Conservation (phyloP, 2,329 filamentous ascomycete genomes). For the Apiospora sp. region DNA sequence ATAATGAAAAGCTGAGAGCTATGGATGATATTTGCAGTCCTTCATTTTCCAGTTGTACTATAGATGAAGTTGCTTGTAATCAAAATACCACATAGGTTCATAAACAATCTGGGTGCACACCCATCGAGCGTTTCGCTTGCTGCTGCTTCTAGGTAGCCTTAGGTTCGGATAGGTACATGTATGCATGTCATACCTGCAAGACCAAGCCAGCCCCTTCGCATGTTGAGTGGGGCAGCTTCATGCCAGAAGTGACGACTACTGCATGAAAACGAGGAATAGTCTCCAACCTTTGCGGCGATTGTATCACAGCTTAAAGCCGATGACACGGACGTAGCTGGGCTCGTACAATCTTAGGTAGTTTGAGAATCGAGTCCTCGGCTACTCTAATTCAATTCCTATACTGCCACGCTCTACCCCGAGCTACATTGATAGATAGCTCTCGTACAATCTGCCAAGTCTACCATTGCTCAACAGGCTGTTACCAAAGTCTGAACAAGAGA, state of each 20-base stretch:
- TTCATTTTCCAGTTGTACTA: background rate
- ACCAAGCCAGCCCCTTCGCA: background rate
- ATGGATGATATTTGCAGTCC: background rate
- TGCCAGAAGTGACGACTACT: background rate
- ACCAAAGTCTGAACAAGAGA: too few species aligned
- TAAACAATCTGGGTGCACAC: background rate
- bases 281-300: constrained; percentile 6
- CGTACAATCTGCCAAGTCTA: too few species aligned
- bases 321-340: too few species aligned
- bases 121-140: background rate
- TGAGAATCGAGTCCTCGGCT: too few species aligned
- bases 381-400: too few species aligned
- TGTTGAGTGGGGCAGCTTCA: constrained; percentile 1
- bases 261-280: background rate
- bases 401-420: too few species aligned
- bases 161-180: background rate
- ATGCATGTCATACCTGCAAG: background rate
- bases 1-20: constrained; percentile 19
- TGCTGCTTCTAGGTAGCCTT: too few species aligned
- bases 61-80: background rate
- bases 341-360: too few species aligned
- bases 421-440: too few species aligned
- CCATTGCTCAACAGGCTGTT: background rate
- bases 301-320: background rate
- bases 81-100: background rate